Base-by-base conservation (phyloP, 1,139 yeast genomes). In the Torulaspora globosa region DNA sequence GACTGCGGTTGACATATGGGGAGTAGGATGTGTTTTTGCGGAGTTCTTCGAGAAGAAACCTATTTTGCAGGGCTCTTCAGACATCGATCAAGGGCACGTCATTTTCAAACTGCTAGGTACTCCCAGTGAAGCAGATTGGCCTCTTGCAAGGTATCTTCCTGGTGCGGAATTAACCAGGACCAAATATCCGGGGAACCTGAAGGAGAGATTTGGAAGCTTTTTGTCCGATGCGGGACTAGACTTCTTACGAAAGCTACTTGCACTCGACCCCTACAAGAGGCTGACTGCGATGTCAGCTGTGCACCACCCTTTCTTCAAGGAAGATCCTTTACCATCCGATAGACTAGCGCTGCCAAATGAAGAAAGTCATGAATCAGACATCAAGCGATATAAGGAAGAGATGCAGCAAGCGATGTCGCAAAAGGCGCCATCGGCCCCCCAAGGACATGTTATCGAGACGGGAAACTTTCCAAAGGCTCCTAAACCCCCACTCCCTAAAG, bases 1-100 rank as follows among this genome's bases (percentile, higher is more conserved):
- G 2, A 86, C 97, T 0, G 95, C 97, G 0, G 90, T 92, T 15
- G 97, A 92, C 67, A 75, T 92, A 68, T 92, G 98, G 98, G 97
- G 97, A 1, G 79, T 87, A 10, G 98, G 98, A 1, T 94, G 98
- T 69, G 95, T 94, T 0, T 82, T 94, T 66, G 98, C 89, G 0
- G 99, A 94, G 65, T 73, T 90, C 59, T 92, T 86, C 68, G 79
- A 80, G 33, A 77, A 80, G 48, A 79, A 76, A 53, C 98, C 98
- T 0, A 86, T 94, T 15, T 68, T 94, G 42, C 89, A 80, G 40
- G 99, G 98, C 0, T 74, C 77, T 47, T 77, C 92, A 0, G 99
- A 94, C 63, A 67, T 85, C n/a, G 96, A 92, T 61, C 99, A 94
- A 69, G 88, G 95, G 0, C 84, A 82, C 58, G 70, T 79, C 27